Conservation (phyloP, 805 yeast genomes). For the Debaryomyces castellii region DNA sequence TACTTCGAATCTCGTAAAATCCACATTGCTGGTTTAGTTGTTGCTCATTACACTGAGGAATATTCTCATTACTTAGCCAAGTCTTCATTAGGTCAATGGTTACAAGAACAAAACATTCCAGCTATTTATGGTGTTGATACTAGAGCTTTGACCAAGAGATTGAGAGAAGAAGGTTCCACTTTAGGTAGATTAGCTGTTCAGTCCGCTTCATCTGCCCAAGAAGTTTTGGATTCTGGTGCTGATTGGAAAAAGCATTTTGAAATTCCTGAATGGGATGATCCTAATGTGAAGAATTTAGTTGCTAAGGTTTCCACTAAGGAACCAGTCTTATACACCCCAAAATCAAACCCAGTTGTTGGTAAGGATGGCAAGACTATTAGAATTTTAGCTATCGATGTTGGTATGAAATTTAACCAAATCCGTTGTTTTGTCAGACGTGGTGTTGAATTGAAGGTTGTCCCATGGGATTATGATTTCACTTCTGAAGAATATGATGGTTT, state of each 20-base stretch:
- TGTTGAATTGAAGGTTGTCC: conserved; percentile 92
- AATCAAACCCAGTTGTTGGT: conserved; percentile 49
- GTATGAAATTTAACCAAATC: conserved; percentile 97
- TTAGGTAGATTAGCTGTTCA: conserved; percentile 83
- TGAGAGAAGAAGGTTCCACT: conserved; percentile 90
- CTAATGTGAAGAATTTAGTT: conserved; percentile 87
- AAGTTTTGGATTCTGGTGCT: conserved; percentile 22
- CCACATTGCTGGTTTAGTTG: conserved; percentile 95
- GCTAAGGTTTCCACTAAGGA: conserved; percentile 81
- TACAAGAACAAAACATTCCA: conserved; percentile 86
- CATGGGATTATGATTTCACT: conserved; percentile 88
- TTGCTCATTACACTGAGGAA: conserved; percentile 95
- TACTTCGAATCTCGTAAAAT: conserved; percentile 91
- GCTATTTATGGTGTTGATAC: conserved; percentile 98
- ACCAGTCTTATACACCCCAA: conserved; percentile 78
- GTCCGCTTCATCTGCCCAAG: conserved; percentile 32
- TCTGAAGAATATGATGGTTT: conserved; percentile 88
- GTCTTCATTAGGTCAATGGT: conserved; percentile 92
- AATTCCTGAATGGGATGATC: conserved; percentile 88
- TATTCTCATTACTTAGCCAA: conserved; percentile 91
- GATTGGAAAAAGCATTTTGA: conserved; percentile 66
- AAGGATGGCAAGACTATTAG: conserved; percentile 75
- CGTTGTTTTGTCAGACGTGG: conserved; percentile 96
- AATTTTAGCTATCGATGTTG: conserved; percentile 91
- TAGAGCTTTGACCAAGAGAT: conserved; percentile 87